These are phyloP conservation scores for Pyronema omphalodes DNA, from an alignment of 495 filamentous ascomycete genomes.

Conservation along the genomic window DNA sequence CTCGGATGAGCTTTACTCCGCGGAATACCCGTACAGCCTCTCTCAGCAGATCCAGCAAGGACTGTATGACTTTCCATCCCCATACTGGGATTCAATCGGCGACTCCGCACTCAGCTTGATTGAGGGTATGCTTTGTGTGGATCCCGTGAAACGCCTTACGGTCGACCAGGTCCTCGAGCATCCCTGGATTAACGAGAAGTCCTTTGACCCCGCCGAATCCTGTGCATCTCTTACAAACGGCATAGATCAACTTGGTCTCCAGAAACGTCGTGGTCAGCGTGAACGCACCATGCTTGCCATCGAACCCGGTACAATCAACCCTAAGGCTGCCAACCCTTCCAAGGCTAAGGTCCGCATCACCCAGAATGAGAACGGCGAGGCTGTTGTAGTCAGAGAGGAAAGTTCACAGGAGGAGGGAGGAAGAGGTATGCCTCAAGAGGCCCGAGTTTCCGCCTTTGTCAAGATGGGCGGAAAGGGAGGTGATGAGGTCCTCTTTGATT, in stretches of 20 bases:
- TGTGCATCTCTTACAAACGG: constrained; percentile 82
- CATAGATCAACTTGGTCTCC: constrained; percentile 64
- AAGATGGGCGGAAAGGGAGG: constrained; percentile 20
- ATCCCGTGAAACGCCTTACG: constrained; percentile 64
- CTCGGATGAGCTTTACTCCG: constrained; percentile 69
- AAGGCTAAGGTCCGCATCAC: constrained; percentile 16
- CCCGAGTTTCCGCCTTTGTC: constrained; percentile 21
- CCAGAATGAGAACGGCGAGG: constrained; percentile 11
- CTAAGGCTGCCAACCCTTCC: constrained; percentile 57
- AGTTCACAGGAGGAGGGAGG: neutral
- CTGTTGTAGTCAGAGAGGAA: constrained; percentile 13
- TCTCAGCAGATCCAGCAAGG: constrained; percentile 73
- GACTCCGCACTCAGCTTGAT: constrained; percentile 87
- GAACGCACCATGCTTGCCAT: constrained; percentile 64
- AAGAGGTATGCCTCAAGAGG: constrained; percentile 1
- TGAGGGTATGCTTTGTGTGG: constrained; percentile 80
- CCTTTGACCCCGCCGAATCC: constrained; percentile 50
- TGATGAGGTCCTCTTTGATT: constrained; percentile 20
- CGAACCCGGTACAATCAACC: constrained; percentile 38
- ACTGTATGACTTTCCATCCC: constrained; percentile 83
- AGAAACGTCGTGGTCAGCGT: constrained; percentile 54
- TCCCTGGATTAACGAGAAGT: constrained; percentile 56
- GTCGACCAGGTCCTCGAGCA: constrained; percentile 82
- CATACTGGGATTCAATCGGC: constrained; percentile 89
- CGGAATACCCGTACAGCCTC: constrained; percentile 65